Percentiles rank a stretch among this genome's conserved stretches.
These are phyloP conservation scores for Marvania coccoides DNA, from an alignment of 139 green algal genomes.

Conservation along the genomic window DNA sequence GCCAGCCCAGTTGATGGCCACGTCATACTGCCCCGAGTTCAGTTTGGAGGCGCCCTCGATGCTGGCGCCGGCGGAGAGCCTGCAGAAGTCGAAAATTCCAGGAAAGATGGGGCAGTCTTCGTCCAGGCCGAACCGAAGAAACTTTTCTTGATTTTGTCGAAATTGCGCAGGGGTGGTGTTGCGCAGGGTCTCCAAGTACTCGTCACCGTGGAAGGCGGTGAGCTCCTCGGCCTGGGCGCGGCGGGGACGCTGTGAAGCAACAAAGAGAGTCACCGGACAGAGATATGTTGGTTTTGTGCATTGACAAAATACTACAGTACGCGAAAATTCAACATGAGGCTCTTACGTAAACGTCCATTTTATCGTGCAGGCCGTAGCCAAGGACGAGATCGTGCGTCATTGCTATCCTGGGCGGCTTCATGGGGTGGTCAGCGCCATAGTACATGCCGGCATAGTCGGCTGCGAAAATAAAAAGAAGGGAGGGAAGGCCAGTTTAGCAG, in stretches of 20 bases:
- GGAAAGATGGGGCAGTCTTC: slow-evolving; percentile 90
- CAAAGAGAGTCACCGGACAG: background rate
- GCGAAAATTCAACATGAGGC: background rate
- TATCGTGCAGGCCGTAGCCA: slow-evolving; percentile 86
- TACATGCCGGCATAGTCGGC: slow-evolving; percentile 79
- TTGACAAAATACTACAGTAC: background rate
- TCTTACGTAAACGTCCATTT: slow-evolving; percentile 84
- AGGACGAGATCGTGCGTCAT: slow-evolving; percentile 95
- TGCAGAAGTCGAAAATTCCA: slow-evolving; percentile 73
- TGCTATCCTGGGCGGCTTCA: slow-evolving; percentile 93
- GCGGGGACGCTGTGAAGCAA: slow-evolving; percentile 55
- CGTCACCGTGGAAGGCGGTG: slow-evolving; percentile 77
- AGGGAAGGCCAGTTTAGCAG: background rate
- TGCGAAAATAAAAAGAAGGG: slow-evolving; percentile 23
- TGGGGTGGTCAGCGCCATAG: slow-evolving; percentile 94
- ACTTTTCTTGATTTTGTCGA: slow-evolving; percentile 23
- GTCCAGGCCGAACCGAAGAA: slow-evolving; percentile 71
- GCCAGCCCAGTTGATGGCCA: slow-evolving; percentile 96
- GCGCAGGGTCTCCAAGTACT: slow-evolving; percentile 81
- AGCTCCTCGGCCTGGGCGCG: slow-evolving; percentile 73
- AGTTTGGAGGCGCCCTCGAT: slow-evolving; percentile 69
- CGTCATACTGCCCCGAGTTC: slow-evolving; percentile 81
- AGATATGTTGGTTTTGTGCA: background rate
- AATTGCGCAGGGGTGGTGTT: slow-evolving; percentile 61
- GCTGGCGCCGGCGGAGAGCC: slow-evolving; percentile 81